Base-by-base conservation (phyloP, 805 yeast genomes). In the Priceomyces melissophilus region DNA sequence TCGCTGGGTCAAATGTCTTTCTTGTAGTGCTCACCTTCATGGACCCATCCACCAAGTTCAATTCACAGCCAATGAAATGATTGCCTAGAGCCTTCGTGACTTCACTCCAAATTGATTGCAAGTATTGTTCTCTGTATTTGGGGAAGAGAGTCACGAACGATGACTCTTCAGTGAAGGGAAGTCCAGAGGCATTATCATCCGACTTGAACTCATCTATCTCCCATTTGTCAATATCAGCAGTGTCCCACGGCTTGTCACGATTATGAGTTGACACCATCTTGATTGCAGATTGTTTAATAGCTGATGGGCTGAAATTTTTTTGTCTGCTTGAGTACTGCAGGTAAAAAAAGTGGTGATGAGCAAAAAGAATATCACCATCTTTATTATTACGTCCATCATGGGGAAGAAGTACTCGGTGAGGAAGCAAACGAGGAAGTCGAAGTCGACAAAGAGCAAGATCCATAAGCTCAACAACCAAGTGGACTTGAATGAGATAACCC, bases 201-300 rank as follows among this genome's bases (percentile, higher is more conserved):
- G 88, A 87, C 50, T 76, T 84, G 71, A 93, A 93, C 42, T 88
- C 95, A 28, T 87, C 96, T 28, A 81, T 71, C 52, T 76, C 72
- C 99, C 99, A 91, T 61, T 91, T 90, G 61, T 90, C 96, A 43
- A 90, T 82, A 52, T 89, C 96, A 14, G 85, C 87, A 9, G 96
- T 90, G 60, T 90, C 98, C 98, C 98, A 90, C 39, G 98, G 98
- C 65, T 91, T 91, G 54, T 93, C 98, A 57, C 81, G 83, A 63
- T 93, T 87, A 63, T 91, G 90, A 35, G 95, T 87, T 2, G 96
- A 87, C 16, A 84, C 88, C 99, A 91, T 91, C 33, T 47, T 55
- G 10, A 23, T 25, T 13, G 8, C 8, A 20, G 25, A 20, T 20
- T 20, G 25, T n/a, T n/a, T n/a, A n/a, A 20, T 20, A 20, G 25